These are phyloP conservation scores for Thermothelomyces thermophilus DNA, from an alignment of 2,329 filamentous ascomycete genomes.

Conservation along the genomic window DNA sequence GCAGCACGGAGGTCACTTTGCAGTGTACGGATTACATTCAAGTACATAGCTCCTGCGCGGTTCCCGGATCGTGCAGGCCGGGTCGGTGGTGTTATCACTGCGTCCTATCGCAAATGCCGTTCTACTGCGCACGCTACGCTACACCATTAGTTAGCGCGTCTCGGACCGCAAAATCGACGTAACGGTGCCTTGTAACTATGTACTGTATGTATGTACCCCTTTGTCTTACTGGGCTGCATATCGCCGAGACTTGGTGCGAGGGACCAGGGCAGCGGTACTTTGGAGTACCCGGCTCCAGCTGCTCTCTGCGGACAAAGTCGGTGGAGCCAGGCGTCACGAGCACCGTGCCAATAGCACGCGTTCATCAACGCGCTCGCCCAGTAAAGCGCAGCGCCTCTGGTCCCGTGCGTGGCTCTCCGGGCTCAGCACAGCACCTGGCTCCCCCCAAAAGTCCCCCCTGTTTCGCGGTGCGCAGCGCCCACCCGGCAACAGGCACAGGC, in stretches of 20 bases:
- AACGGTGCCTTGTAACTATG: neutral
- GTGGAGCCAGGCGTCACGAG: conserved; percentile 20
- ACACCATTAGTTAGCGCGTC: conserved; percentile 22
- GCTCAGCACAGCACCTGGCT: conserved; percentile 1
- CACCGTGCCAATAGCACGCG: conserved; percentile 17
- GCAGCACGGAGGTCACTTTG: no score
- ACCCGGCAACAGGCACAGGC: conserved; percentile 14
- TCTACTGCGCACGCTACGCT: no score
- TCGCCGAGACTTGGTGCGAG: neutral
- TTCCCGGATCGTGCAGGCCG: neutral
- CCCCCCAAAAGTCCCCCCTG: neutral
- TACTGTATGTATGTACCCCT: conserved; percentile 1
- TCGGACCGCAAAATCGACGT: conserved; percentile 6
- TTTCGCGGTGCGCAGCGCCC: conserved; percentile 7
- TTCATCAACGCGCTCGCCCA: neutral
- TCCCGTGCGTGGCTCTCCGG: conserved; percentile 16
- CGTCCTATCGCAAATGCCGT: conserved; percentile 22
- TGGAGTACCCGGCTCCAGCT: neutral
- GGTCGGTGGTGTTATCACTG: conserved; percentile 15
- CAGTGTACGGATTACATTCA: no score
- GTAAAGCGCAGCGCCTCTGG: conserved; percentile 1
- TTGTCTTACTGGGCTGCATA: conserved; percentile 8
- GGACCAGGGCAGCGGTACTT: neutral
- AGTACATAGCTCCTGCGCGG: no score
- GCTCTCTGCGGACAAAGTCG: neutral